Base-by-base conservation (phyloP, 495 filamentous ascomycete species). In the Aspergillus conjunctus region DNA sequence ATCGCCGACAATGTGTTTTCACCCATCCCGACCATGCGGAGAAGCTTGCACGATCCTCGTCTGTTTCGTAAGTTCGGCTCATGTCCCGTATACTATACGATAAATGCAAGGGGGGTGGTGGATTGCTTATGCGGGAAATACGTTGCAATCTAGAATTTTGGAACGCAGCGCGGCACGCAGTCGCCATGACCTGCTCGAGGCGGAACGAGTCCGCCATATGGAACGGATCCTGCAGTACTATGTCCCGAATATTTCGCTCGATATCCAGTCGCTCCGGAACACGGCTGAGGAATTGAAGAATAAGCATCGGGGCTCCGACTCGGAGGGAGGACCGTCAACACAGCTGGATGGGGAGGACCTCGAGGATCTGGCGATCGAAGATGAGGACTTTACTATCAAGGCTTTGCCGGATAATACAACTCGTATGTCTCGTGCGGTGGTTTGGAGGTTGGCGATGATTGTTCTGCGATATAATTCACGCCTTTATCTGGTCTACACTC, bases 1-100 rank as follows among this genome's bases (percentile, higher is more conserved):
- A 79, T 66, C 75, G 76, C 46, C 72, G 79, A 22, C 77, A 76
- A 61, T 82, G 79, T 65, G 71, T 77, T 61, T 82, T 82, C 54
- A 79, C 73, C 1, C 75, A 79, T 54, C 71, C 76, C 34, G 76
- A 77, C 32, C 75, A 72, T 48, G 65, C 63, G 51, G 76, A 76
- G 52, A 77, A 72, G 62, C 34, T 66, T 37, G 60, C 58, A 43
- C 71, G 76, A 34, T 75, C 74, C 22, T 65, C 76, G 11, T 72
- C 73, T 15, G 64, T 72, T 41, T 75, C 76, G 76, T 78, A 65
- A 68, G 75, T 68, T 45, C 22, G 26, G 26, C 20, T 60, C 45
- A 26, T 31, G 26, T 21, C 9, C 41, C 4, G 5, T 26, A 26
- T 26, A 26, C 26, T 26, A 26, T 58, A 31, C 14, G 39, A 20